These are phyloP conservation scores for Colletotrichum tropicale DNA, from an alignment of 2,329 filamentous ascomycete genomes.

Conservation along the genomic window DNA sequence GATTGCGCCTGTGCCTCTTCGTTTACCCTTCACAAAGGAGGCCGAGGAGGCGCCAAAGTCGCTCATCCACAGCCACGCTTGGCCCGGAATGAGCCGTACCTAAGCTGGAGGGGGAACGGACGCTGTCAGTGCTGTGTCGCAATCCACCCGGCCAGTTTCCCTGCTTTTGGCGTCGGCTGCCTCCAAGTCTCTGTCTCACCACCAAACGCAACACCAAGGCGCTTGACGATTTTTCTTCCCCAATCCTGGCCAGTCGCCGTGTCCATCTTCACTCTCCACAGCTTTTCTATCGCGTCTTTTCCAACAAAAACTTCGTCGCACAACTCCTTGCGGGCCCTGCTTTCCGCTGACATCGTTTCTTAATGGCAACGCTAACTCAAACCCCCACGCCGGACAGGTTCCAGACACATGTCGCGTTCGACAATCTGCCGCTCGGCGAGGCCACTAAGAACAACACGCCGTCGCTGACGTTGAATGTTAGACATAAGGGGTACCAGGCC, in stretches of 20 bases:
- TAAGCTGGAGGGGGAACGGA: not conserved
- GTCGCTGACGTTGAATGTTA: conserved; percentile 82
- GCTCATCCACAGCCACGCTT: conserved; percentile 14
- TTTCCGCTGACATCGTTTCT: not conserved
- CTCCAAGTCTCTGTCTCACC: not conserved
- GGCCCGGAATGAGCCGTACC: not conserved
- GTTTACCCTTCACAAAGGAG: conserved; percentile 2
- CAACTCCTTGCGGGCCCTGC: not conserved
- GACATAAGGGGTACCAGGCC: conserved; percentile 85
- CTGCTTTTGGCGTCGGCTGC: not conserved
- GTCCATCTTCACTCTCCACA: not conserved
- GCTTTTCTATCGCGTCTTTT: not conserved
- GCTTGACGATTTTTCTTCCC: not conserved
- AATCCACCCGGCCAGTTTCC: not conserved
- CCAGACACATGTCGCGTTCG: conserved; percentile 64
- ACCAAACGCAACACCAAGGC: not conserved
- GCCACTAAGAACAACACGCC: conserved; percentile 63
- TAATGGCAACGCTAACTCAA: conserved; percentile 50
- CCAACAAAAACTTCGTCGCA: not conserved
- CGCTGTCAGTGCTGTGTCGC: conserved; percentile 3
- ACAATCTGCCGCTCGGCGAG: conserved; percentile 63
- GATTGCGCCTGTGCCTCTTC: conserved; percentile 8
- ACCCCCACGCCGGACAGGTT: conserved; percentile 50
- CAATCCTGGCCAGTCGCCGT: conserved; percentile 9
- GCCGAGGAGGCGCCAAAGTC: not conserved